Conservation (phyloP, 2,329 filamentous ascomycete genomes). For the Endocalyx cinctus region DNA sequence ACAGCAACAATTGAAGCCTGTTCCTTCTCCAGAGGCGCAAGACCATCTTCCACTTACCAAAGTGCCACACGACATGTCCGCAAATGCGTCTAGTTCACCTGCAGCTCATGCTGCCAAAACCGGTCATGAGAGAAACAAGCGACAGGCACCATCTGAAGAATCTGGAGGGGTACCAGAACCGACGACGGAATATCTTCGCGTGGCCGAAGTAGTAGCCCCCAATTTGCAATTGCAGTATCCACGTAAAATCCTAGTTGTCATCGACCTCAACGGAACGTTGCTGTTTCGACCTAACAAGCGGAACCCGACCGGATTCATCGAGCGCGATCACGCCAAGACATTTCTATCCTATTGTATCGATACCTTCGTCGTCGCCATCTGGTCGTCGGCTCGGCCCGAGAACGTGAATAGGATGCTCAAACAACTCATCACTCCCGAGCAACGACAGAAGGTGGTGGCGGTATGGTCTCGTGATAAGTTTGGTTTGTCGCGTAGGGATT, state of each 20-base stretch:
- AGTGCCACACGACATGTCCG: too few species aligned
- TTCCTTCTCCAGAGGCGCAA: too few species aligned
- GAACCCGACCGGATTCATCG: slow-evolving; percentile 50
- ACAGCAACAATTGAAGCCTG: too few species aligned
- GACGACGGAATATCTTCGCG: slow-evolving; percentile 54
- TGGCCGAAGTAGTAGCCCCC: slow-evolving; percentile 41
- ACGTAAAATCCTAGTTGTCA: slow-evolving; percentile 69
- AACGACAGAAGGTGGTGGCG: slow-evolving; percentile 56
- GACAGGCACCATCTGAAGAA: slow-evolving; percentile 17
- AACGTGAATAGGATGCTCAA: slow-evolving; percentile 69
- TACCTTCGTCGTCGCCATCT: slow-evolving; percentile 78
- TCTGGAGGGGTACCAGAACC: slow-evolving; percentile 60
- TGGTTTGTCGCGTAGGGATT: slow-evolving; percentile 60
- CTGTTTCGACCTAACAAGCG: slow-evolving; percentile 61
- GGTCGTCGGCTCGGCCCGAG: slow-evolving; percentile 75
- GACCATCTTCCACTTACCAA: too few species aligned
- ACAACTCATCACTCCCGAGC: slow-evolving; percentile 54
- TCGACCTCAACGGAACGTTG: slow-evolving; percentile 92
- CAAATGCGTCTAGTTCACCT: too few species aligned
- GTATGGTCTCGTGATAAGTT: slow-evolving; percentile 78
- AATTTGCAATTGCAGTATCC: slow-evolving; percentile 40
- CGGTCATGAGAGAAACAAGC: slow-evolving; percentile 6
- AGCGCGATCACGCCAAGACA: slow-evolving; percentile 60
- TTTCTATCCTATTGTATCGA: slow-evolving; percentile 74
- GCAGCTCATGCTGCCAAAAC: too few species aligned